phyloP scores from a whole-genome alignment of 768 basidiomycete genomes.

The Candolleomyces eurysporus region DNA sequence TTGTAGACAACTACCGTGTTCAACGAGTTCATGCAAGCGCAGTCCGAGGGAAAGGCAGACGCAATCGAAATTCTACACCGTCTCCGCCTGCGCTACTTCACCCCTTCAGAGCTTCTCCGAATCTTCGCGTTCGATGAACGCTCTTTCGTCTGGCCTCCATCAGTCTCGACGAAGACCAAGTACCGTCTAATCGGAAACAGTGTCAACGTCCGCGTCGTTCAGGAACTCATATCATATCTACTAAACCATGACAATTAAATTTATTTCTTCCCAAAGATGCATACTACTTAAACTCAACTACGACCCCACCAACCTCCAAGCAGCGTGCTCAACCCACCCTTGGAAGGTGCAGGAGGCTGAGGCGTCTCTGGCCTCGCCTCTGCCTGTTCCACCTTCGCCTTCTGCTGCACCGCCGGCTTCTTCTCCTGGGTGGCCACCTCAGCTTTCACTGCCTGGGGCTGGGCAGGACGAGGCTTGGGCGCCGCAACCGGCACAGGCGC shows the following conservation, averaged over 20 bases:
- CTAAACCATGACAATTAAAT: slow-evolving; percentile 22
- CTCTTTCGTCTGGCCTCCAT: slow-evolving; percentile 61
- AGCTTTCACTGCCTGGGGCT: slow-evolving; percentile 3
- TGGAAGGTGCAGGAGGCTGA: slow-evolving; percentile 41
- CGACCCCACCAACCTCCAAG: slow-evolving; percentile 85
- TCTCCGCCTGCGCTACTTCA: slow-evolving; percentile 71
- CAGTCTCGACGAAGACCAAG: slow-evolving; percentile 62
- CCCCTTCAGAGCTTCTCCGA: slow-evolving; percentile 68
- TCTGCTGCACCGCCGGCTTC: slow-evolving; percentile 27
- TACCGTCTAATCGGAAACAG: slow-evolving; percentile 83
- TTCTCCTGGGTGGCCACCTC: slow-evolving; percentile 41
- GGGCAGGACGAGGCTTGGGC: slow-evolving; percentile 19
- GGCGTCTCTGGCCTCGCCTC: slow-evolving; percentile 51
- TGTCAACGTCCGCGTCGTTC: slow-evolving; percentile 74
- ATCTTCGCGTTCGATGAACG: slow-evolving; percentile 54
- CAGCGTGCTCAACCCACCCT: slow-evolving; percentile 61
- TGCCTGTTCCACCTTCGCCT: slow-evolving; percentile 48
- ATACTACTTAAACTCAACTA: slow-evolving; percentile 12
- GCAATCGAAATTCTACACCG: slow-evolving; percentile 56
- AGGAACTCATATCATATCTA: slow-evolving; percentile 58
- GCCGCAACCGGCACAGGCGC: slow-evolving; percentile 8
- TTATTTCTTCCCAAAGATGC: not conserved
- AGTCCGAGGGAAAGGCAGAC: slow-evolving; percentile 33
- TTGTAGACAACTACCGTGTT: slow-evolving; percentile 63
- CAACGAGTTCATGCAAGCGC: slow-evolving; percentile 49